Evolutionary conservation across 2,329 filamentous ascomycete genomes (phyloP), one percentile per base, ranked within the genome.

Genomic region (Nemania sp.): DNA sequence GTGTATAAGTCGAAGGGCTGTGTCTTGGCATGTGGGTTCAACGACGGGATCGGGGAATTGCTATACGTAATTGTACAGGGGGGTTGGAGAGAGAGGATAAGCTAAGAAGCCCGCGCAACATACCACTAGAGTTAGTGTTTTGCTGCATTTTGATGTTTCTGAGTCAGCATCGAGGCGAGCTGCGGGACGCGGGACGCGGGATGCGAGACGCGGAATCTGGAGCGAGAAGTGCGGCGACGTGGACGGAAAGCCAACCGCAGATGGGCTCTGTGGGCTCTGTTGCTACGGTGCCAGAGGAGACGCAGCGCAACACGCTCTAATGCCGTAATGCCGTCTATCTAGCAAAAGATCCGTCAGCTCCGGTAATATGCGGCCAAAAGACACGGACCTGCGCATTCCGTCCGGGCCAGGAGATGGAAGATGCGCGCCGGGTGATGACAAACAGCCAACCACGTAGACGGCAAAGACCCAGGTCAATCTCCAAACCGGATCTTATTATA

Each of bases 111-210:
- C 31, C 36, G 56, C 54, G 55, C 58, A 52, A 68, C 67, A 63
- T 61, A 69, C 67, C 66, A 64, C 40, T 56, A 33, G 56, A 54
- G 53, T 56, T 66, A 62, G 63, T 50, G 59, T 61, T 61, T 45
- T 62, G 61, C 61, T 66, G 61, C 66, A 67, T 68, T 52, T 59
- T 63, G 48, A 30, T 24, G 49, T 45, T 45, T 66, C 63, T 68
- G 66, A 68, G 59, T 69, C 66, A 69, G 67, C 67, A 68, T 59
- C 56, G 39, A 57, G 53, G 31, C 34, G 41, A 45, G 43, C 51
- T 20, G 19, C 28, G 19, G 14, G n/a, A 14, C 26, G 36, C 31
- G 31, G 40, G 22, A 12, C 20, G 34, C 17, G 34, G 34, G 34
- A 37, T 37, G 34, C 34, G 34, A 30, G 33, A n/a, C 15, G 11